Base-by-base conservation (phyloP, 2,329 filamentous ascomycete species). In the Diaporthe humulicola region DNA sequence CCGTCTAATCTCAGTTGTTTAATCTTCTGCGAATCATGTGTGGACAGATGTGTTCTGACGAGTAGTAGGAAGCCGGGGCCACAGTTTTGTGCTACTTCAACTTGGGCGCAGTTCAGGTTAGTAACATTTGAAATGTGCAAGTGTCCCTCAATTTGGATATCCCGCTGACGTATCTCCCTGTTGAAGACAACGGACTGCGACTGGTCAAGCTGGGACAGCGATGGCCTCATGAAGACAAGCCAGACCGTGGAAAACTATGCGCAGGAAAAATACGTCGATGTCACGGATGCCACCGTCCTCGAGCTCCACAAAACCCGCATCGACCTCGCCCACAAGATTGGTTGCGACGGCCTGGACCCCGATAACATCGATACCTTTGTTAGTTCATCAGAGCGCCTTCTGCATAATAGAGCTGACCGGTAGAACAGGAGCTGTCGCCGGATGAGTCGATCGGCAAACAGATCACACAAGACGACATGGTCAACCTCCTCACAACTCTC, bases 291-390 rank as follows among this genome's bases (percentile, higher is more conserved):
- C 9, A 56, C 42, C 2, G 71, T 75, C 10, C 28, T 75, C 3
- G 38, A 58, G 17, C 57, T 73, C 1, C 74, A 73, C 42, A 64
- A 75, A 25, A 6, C 61, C 10, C 74, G 74, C 14, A 56, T 75
- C 28, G 74, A 75, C 52, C 70, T 75, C n/a, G 74, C 74, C 6
- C 70, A 73, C 14, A 22, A 56, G 36, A 73, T 75, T n/a, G 74
- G 74, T 2, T 75, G 74, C 50, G 74, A 75, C n/a, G 74, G 74
- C 15, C 30, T 75, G 36, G 74, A 75, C 8, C 74, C 74, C 22
- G 74, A 75, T 28, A 75, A 75, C 17, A 73, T 75, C 1, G 74
- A 75, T 38, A 75, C 74, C 22, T 75, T 70, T 48, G 73, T 73
- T n/a, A 6, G 73, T 52, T 1, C 4, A 30, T 40, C 70, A 8